A percentile compares a stretch with the other conserved stretches of the same genome.
Evolutionary conservation across 1,139 yeast species (phyloP).

Genomic region (Diutina siamensis): DNA sequence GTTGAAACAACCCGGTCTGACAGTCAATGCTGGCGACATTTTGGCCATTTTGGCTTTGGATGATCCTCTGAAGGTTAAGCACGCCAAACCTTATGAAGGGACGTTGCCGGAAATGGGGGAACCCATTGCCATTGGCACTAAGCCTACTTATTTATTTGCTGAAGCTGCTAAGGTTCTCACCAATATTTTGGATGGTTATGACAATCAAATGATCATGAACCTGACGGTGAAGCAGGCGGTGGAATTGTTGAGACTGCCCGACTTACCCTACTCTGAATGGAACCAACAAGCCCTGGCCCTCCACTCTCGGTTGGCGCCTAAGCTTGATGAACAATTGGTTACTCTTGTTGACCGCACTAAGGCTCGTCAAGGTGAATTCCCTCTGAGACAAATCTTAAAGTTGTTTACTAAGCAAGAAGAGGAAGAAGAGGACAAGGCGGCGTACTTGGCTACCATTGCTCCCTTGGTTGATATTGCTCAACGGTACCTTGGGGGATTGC

Average conservation of each 20-base stretch:
- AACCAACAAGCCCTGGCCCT: slow-evolving; percentile 72
- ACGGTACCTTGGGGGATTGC: slow-evolving; percentile 63
- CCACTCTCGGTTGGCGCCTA: slow-evolving; percentile 77
- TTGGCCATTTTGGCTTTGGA: slow-evolving; percentile 89
- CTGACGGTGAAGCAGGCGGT: slow-evolving; percentile 64
- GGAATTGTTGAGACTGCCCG: slow-evolving; percentile 62
- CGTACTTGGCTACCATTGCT: slow-evolving; percentile 45
- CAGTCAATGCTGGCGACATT: slow-evolving; percentile 92
- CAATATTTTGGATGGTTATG: slow-evolving; percentile 82
- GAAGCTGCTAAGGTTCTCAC: slow-evolving; percentile 47
- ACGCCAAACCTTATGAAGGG: slow-evolving; percentile 91
- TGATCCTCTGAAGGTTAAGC: slow-evolving; percentile 95
- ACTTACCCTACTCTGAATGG: slow-evolving; percentile 94
- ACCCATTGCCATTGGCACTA: slow-evolving; percentile 72
- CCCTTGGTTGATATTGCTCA: slow-evolving; percentile 66
- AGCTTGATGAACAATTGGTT: slow-evolving; percentile 58
- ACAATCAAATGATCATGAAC: slow-evolving; percentile 89
- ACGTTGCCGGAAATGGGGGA: slow-evolving; percentile 83
- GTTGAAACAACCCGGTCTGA: slow-evolving; percentile 96
- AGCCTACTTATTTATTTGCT: slow-evolving; percentile 68
- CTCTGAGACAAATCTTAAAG: slow-evolving; percentile 71
- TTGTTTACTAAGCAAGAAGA: slow-evolving; percentile 46
- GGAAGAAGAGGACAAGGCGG: slow-evolving; percentile 30
- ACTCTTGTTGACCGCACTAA: slow-evolving; percentile 57
- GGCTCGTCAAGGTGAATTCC: slow-evolving; percentile 74